phyloP scores from a whole-genome alignment of 2,329 filamentous ascomycete genomes.

The Plenodomus tracheiphilus region DNA sequence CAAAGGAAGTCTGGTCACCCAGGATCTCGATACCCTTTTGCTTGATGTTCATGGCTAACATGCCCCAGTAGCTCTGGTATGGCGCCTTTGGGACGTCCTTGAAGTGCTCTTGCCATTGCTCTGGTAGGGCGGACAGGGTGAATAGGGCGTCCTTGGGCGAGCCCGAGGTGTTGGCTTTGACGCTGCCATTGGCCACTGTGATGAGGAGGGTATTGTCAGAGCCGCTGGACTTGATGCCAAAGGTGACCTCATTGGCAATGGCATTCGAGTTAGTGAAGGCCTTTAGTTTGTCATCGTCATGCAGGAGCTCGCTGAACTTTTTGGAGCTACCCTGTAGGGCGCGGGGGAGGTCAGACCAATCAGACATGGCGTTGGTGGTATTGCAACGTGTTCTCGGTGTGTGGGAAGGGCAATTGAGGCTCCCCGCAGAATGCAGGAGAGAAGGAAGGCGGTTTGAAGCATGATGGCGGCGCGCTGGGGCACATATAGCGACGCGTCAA shows the following conservation, averaged over 20 bases:
- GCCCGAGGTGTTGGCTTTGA: constrained; percentile 27
- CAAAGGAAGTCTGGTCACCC: constrained; percentile 52
- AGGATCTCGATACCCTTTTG: constrained; percentile 53
- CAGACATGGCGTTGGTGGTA: constrained; percentile 23
- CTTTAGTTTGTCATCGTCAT: constrained; percentile 40
- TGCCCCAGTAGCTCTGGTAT: constrained; percentile 53
- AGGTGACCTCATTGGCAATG: constrained; percentile 38
- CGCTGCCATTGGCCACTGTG: constrained; percentile 37
- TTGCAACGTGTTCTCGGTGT: background rate
- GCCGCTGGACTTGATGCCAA: constrained; percentile 41
- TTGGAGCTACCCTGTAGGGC: constrained; percentile 38
- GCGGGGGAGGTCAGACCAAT: constrained; percentile 39
- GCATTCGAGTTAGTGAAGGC: constrained; percentile 42
- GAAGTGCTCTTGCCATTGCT: constrained; percentile 54
- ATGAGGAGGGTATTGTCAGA: constrained; percentile 41
- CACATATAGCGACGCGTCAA: constrained; percentile 13
- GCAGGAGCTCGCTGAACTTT: constrained; percentile 36
- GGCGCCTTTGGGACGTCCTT: constrained; percentile 48
- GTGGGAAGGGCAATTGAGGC: background rate
- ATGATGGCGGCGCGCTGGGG: constrained; percentile 5
- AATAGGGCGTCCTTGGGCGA: constrained; percentile 42
- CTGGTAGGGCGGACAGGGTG: constrained; percentile 47
- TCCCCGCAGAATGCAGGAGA: background rate
- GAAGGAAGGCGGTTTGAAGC: background rate
- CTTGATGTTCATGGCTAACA: constrained; percentile 55